Conservation (phyloP, 345 rosid species). For the Trapa bicornis region DNA sequence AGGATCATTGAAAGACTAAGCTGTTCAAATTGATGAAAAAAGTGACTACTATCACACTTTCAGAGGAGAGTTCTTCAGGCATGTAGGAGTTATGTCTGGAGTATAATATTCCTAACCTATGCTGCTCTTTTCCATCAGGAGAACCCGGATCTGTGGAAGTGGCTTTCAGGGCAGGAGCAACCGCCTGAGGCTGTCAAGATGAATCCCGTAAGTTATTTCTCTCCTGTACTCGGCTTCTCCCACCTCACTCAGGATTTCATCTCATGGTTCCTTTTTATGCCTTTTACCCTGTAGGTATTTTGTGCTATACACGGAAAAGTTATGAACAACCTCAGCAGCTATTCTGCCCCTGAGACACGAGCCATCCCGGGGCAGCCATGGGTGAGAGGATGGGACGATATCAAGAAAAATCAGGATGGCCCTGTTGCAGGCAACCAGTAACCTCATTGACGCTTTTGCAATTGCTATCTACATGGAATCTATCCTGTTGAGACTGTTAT, state of each 20-base stretch:
- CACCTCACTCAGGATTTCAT: not conserved
- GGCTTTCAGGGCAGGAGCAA: slow-evolving; percentile 82
- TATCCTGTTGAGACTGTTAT: not conserved
- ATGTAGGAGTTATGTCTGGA: not conserved
- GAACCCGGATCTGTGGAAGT: slow-evolving; percentile 93
- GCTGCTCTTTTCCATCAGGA: slow-evolving; percentile 32
- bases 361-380: slow-evolving; percentile 53
- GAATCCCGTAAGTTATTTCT: slow-evolving; percentile 44
- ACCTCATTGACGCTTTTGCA: not conserved
- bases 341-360: slow-evolving; percentile 46
- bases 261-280: not conserved
- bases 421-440: slow-evolving; percentile 55
- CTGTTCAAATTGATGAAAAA: not conserved
- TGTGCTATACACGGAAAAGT: slow-evolving; percentile 50
- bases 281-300: slow-evolving; percentile 40
- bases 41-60: too few relatives aligned
- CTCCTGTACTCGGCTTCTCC: not conserved
- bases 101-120: not conserved
- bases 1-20: not conserved
- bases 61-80: too few relatives aligned
- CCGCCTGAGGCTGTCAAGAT: slow-evolving; percentile 58
- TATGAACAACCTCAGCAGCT: slow-evolving; percentile 45
- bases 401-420: slow-evolving; percentile 37
- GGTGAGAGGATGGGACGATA: slow-evolving; percentile 74
- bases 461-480: not conserved